Base-by-base conservation (phyloP, 495 filamentous ascomycete species). In the Podospora fimiseda region DNA sequence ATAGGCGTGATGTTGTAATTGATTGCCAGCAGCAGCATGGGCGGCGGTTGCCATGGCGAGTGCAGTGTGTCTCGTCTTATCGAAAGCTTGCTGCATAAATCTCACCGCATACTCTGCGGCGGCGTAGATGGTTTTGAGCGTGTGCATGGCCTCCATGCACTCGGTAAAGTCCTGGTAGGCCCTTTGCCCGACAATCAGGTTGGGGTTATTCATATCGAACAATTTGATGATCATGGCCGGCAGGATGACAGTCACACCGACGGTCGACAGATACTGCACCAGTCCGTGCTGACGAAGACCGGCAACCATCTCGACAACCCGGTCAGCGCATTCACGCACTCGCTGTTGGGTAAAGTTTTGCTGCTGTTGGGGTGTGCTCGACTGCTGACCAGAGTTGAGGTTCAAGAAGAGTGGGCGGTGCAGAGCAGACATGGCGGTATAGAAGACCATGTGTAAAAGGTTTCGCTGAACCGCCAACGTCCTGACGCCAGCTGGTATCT, bases 201-300 rank as follows among this genome's bases (percentile, higher is more conserved):
- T 79, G 40, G 78, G 84, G 37, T 83, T 86, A 61, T 90, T 94
- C 75, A 93, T 90, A 61, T 94, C 88, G 2, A 95, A 79, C 16
- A 95, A 75, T 61, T 95, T 89, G 50, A 94, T 91, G 56, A 95
- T 94, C 66, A 94, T 88, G 11, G 90, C 89, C 2, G 90, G 90
- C 3, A 95, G 80, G 9, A 95, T 80, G 9, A 94, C 89, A 0
- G 90, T 95, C 18, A 95, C 88, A 38, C 89, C 89, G 1, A 88
- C 89, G 0, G 90, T 93, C 9, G 90, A 89, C 15, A 95, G 82
- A 63, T 81, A 95, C 30, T 75, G 80, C 38, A 87, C 88, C 2
- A 95, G 74, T 54, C 83, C 74, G 24, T 83, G 71, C 24, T 73
- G 71, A 56, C 87, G 85, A 9, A 95, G 73, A 44, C 87, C 80